Conservation (phyloP, 495 filamentous ascomycete species). For the Daldinia grandis region DNA sequence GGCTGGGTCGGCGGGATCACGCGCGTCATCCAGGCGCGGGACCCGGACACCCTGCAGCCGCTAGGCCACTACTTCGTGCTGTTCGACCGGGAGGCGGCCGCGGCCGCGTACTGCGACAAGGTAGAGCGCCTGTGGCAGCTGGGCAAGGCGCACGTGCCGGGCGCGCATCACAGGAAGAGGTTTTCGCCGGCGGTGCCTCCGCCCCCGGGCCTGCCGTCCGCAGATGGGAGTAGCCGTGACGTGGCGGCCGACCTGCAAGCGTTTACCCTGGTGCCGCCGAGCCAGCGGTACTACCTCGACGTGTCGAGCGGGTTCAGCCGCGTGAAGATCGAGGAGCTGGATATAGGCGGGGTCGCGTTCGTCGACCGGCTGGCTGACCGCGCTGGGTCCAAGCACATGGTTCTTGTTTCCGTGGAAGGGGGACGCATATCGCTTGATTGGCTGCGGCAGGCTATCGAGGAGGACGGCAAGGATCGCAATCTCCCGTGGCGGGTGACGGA, state of each 20-base stretch:
- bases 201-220: conserved; percentile 32
- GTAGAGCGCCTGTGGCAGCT: conserved; percentile 56
- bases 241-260: conserved; percentile 50
- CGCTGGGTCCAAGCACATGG: conserved; percentile 48
- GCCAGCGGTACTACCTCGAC: conserved; percentile 34
- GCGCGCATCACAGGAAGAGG: conserved; percentile 22
- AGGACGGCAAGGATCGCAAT: conserved; percentile 56
- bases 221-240: conserved; percentile 53
- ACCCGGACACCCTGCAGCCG: conserved; percentile 61
- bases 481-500: conserved; percentile 53
- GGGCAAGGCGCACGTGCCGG: conserved; percentile 46
- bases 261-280: conserved; percentile 63
- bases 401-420: conserved; percentile 58
- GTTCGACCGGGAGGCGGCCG: conserved; percentile 64
- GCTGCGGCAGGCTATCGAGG: conserved; percentile 49
- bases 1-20: conserved; percentile 66
- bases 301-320: conserved; percentile 39
- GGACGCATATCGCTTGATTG: conserved; percentile 36
- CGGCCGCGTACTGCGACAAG: conserved; percentile 62
- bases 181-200: conserved; percentile 7
- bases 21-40: conserved; percentile 61
- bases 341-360: conserved; percentile 49
- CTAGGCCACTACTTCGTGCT: conserved; percentile 67
- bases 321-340: conserved; percentile 47
- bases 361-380: conserved; percentile 44